Base-by-base conservation (phyloP, 495 filamentous ascomycete species). In the Hypoxylon perforatum region DNA sequence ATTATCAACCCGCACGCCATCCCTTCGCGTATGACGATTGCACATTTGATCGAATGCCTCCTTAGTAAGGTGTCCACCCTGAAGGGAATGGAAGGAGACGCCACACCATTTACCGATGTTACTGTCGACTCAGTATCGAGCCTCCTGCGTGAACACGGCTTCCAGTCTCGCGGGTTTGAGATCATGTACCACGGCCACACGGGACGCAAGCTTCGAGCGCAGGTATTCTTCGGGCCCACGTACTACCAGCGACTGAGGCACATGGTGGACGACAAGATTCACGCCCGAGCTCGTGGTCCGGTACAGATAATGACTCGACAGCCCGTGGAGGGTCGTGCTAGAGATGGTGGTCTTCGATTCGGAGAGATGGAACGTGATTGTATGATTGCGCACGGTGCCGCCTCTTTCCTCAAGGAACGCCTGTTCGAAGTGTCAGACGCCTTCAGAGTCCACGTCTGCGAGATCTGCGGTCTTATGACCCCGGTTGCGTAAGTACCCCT, bases 311-410 rank as follows among this genome's bases (percentile, higher is more conserved):
- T 99, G 77, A 99, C 95, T 0, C 85, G 96, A 28, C 95, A 99
- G 80, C 95, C 95, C n/a, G 94, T 98, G 10, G 95, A 99, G 77
- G 95, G 95, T 87, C 88, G 95, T 83, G 96, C 95, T 0, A 86
- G 95, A 81, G 95, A 99, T 77, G 95, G 95, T 85, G 95, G 95
- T 81, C 86, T 99, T 45, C 93, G 95, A 72, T 99, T 99, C 85
- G 95, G 95, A 87, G 95, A 99, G 85, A 99, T 99, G 95, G 95
- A 99, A 80, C 94, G 95, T 77, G 95, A 99, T 86, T 99, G 95
- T 80, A 98, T 99, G 96, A 98, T 99, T 78, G 91, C 96, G 25
- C 96, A 99, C 78, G 95, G 95, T 74, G 95, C 95, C 23, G 93
- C 91, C 63, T 88, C 93, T 4, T 98, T 99, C 86, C 82, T 99